A percentile compares a stretch with the other conserved stretches of the same genome.
phyloP scores from a whole-genome alignment of 1,284 basidiomycete species.

The Tremellales sp. region DNA sequence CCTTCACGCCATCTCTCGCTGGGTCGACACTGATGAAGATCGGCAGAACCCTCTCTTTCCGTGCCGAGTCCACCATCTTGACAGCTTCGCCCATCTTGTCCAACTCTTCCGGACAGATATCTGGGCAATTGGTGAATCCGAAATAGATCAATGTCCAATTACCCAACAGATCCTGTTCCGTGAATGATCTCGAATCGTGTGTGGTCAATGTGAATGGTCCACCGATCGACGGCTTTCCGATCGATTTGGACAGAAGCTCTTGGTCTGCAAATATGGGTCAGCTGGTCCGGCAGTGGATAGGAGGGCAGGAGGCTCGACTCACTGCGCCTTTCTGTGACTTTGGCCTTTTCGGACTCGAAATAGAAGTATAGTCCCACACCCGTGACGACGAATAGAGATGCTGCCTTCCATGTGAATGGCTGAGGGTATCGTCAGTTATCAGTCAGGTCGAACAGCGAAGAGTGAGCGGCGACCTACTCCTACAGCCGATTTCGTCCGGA shows the following conservation, averaged over 20 bases:
- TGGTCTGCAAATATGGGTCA: slow-evolving; percentile 60
- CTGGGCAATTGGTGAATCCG: slow-evolving; percentile 95
- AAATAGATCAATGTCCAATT: slow-evolving; percentile 89
- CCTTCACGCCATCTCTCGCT: slow-evolving; percentile 71
- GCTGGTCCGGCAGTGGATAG: background rate
- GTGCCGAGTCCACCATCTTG: slow-evolving; percentile 62
- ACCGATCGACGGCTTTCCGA: slow-evolving; percentile 73
- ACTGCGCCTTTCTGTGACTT: slow-evolving; percentile 70
- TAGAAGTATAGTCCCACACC: slow-evolving; percentile 81
- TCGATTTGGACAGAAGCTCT: slow-evolving; percentile 56
- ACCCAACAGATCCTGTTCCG: slow-evolving; percentile 76
- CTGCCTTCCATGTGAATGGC: slow-evolving; percentile 85
- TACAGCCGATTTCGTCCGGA: background rate
- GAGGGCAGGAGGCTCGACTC: slow-evolving; percentile 22
- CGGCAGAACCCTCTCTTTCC: slow-evolving; percentile 62
- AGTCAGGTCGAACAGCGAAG: background rate
- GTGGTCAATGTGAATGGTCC: slow-evolving; percentile 79
- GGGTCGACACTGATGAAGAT: slow-evolving; percentile 97
- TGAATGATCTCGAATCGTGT: slow-evolving; percentile 67
- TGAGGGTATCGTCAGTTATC: no score
- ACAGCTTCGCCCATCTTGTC: slow-evolving; percentile 92
- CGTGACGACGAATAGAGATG: slow-evolving; percentile 73
- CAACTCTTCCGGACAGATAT: slow-evolving; percentile 97
- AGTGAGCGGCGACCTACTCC: background rate
- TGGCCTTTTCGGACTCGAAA: slow-evolving; percentile 81